Conservation (phyloP, 208 protist species). For the Leptomonas pyrrhocoris region DNA sequence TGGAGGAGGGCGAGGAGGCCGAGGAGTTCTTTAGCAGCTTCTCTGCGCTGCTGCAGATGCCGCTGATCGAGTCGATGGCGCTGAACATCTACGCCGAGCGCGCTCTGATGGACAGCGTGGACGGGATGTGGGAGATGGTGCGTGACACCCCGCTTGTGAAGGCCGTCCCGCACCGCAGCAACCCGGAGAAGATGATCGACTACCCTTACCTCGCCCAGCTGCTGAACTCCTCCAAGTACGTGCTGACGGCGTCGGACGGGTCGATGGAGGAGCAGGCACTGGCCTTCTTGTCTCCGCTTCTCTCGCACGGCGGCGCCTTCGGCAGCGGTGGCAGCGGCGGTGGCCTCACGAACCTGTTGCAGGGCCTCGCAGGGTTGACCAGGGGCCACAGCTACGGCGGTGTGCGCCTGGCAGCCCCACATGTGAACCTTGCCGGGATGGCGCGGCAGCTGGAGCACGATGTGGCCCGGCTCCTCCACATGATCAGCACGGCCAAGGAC, state of each 20-base stretch:
- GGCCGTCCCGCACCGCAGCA: constrained; percentile 55
- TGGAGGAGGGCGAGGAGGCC: constrained; percentile 24
- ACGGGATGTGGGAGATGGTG: constrained; percentile 55
- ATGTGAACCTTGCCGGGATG: constrained; percentile 68
- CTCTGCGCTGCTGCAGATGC: constrained; percentile 26
- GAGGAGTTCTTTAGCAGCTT: constrained; percentile 13
- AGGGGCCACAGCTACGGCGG: constrained; percentile 22
- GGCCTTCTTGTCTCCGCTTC: constrained; percentile 51
- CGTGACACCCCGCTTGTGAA: constrained; percentile 38
- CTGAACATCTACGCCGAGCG: constrained; percentile 67
- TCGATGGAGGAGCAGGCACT: constrained; percentile 47
- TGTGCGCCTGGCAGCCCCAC: constrained; percentile 52
- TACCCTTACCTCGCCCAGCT: constrained; percentile 67
- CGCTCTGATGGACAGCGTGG: constrained; percentile 59
- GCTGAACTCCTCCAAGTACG: constrained; percentile 49
- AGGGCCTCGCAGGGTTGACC: constrained; percentile 26
- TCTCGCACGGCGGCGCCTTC: constrained; percentile 24
- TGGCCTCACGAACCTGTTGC: constrained; percentile 8
- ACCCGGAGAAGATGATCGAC: constrained; percentile 50
- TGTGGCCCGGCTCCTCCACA: constrained; percentile 40
- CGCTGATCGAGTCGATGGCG: constrained; percentile 61
- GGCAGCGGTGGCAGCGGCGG: constrained; percentile 7
- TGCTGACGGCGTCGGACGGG: constrained; percentile 40
- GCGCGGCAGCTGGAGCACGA: constrained; percentile 55
- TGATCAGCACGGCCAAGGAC: constrained; percentile 33